Evolutionary conservation across 768 basidiomycete species (phyloP).

Genomic region (Calocybe gangraenosa): DNA sequence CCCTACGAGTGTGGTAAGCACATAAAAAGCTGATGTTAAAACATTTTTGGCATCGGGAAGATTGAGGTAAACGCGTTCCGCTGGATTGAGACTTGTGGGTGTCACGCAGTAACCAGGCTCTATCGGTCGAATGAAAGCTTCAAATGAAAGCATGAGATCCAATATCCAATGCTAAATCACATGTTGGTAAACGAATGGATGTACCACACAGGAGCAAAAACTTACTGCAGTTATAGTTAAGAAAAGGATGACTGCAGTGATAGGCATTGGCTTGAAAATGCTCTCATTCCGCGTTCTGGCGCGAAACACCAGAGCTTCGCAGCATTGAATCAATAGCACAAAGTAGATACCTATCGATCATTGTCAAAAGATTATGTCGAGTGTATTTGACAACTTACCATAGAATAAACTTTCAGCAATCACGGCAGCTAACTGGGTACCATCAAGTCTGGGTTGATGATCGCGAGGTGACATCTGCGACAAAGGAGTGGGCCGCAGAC

Average conservation of each 20-base stretch:
- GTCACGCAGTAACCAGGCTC: slow-evolving; percentile 8
- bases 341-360: slow-evolving; percentile 13
- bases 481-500: slow-evolving; percentile 6
- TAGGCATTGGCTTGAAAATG: slow-evolving; percentile 17
- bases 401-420: slow-evolving; percentile 15
- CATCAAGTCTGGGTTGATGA: slow-evolving; percentile 18
- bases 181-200: neutral
- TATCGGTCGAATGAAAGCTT: slow-evolving; percentile 9
- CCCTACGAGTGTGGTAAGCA: slow-evolving; percentile 10
- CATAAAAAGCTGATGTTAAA: slow-evolving; percentile 10
- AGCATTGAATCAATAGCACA: slow-evolving; percentile 17
- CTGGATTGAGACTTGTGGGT: slow-evolving; percentile 7
- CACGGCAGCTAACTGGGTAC: slow-evolving; percentile 16
- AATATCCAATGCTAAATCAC: slow-evolving; percentile 5
- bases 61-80: slow-evolving; percentile 12
- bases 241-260: slow-evolving; percentile 17
- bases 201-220: neutral
- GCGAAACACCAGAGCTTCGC: slow-evolving; percentile 14
- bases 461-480: slow-evolving; percentile 18
- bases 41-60: slow-evolving; percentile 9
- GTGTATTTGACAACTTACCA: slow-evolving; percentile 6
- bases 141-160: slow-evolving; percentile 8
- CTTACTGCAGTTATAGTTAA: slow-evolving; percentile 17
- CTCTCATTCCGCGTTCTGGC: slow-evolving; percentile 12
- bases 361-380: neutral